phyloP scores from a whole-genome alignment of 805 yeast species.

The Candida khao-thaluensis region DNA sequence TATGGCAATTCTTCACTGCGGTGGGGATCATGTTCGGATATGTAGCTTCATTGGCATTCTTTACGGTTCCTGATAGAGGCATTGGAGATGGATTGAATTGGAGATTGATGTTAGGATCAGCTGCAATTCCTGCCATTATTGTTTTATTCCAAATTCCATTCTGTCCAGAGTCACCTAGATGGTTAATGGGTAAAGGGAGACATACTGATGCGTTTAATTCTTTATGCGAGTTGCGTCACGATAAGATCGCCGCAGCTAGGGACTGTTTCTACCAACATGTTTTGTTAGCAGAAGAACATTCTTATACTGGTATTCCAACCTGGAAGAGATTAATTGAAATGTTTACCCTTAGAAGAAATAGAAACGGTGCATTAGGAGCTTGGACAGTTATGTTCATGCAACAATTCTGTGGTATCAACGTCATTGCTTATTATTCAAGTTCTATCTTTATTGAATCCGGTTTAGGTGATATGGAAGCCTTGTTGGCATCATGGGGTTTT shows the following conservation, averaged over 20 bases:
- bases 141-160: constrained; percentile 49
- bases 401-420: constrained; percentile 88
- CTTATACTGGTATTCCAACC: constrained; percentile 47
- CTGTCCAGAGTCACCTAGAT: constrained; percentile 70
- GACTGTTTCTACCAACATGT: constrained; percentile 60
- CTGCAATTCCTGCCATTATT: constrained; percentile 53
- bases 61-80: constrained; percentile 47
- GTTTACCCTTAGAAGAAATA: constrained; percentile 72
- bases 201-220: constrained; percentile 52
- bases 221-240: constrained; percentile 44
- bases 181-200: constrained; percentile 57
- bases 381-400: constrained; percentile 87
- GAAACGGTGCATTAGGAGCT: constrained; percentile 79
- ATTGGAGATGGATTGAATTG: constrained; percentile 51
- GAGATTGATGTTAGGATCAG: constrained; percentile 67
- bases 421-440: constrained; percentile 82
- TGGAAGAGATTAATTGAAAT: constrained; percentile 51
- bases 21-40: constrained; percentile 70
- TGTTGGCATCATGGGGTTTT: constrained; percentile 83
- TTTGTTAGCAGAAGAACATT: constrained; percentile 60
- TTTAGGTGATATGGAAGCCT: constrained; percentile 57
- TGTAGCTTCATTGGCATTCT: constrained; percentile 58
- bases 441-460: constrained; percentile 70
- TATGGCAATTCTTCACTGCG: constrained; percentile 75
- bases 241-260: constrained; percentile 57